Percentiles rank a stretch among this genome's conserved stretches.
Evolutionary conservation across 495 filamentous ascomycete species (phyloP).

Genomic region (Oidiodendron maius): DNA sequence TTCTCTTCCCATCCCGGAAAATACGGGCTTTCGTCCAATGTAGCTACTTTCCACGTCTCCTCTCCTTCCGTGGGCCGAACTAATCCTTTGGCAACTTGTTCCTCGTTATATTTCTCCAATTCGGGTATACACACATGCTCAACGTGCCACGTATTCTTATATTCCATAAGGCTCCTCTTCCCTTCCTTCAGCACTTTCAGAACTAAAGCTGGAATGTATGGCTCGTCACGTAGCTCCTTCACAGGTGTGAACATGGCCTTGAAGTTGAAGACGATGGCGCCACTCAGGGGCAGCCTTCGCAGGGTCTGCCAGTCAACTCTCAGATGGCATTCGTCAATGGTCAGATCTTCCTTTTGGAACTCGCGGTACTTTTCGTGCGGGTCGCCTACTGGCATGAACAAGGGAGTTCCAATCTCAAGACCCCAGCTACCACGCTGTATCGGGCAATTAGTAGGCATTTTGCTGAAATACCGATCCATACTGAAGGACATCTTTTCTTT

Average conservation of each 20-base stretch:
- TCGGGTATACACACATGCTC: constrained; percentile 68
- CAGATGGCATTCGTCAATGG: constrained; percentile 57
- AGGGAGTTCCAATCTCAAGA: constrained; percentile 67
- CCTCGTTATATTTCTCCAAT: constrained; percentile 59
- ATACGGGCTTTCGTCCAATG: constrained; percentile 77
- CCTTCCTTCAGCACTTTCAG: constrained; percentile 65
- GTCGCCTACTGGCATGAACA: constrained; percentile 75
- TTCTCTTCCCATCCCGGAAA: constrained; percentile 81
- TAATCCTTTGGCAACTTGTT: constrained; percentile 63
- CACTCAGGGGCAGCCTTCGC: constrained; percentile 71
- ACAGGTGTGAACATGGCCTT: constrained; percentile 83
- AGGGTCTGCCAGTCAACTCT: constrained; percentile 95
- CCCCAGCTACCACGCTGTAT: constrained; percentile 91
- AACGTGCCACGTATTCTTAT: constrained; percentile 83
- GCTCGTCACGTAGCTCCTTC: constrained; percentile 65
- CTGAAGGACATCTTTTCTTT: constrained; percentile 86
- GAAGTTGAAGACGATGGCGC: constrained; percentile 81
- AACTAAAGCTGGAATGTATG: constrained; percentile 64
- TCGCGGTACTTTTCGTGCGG: constrained; percentile 55
- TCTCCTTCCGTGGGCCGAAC: constrained; percentile 39
- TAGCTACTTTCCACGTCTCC: constrained; percentile 58
- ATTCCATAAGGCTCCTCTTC: constrained; percentile 70
- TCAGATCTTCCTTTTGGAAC: constrained; percentile 49
- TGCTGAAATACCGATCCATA: constrained; percentile 87
- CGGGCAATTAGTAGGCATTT: constrained; percentile 64